A percentile compares a stretch with the other conserved stretches of the same genome.
Conservation (phyloP, 2,329 filamentous ascomycete genomes). For the Penicillium sp. region DNA sequence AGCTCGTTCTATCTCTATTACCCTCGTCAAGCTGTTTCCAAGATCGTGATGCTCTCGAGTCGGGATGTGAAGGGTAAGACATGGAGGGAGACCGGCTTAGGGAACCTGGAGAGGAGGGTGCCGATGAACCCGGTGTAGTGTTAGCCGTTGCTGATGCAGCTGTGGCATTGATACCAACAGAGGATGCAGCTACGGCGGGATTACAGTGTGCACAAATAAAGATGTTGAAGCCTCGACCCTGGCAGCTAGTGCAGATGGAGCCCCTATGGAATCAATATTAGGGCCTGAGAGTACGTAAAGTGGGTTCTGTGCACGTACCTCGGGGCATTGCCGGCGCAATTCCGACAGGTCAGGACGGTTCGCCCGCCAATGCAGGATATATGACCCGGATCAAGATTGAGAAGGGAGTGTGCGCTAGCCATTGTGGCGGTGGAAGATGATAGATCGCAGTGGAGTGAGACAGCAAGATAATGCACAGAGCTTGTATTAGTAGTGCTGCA, state of each 20-base stretch:
- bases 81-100: conserved; percentile 28
- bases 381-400: conserved; percentile 33
- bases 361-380: conserved; percentile 35
- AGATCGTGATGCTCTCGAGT: conserved; percentile 3
- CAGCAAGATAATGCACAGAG: conserved; percentile 1
- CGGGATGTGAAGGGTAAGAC: conserved; percentile 23
- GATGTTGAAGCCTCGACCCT: conserved; percentile 33
- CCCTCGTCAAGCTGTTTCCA: conserved; percentile 17
- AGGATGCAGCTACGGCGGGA: conserved; percentile 21
- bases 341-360: conserved; percentile 35
- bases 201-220: conserved; percentile 34
- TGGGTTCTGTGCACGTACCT: conserved; percentile 24
- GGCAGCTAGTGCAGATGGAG: conserved; percentile 28
- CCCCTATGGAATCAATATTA: conserved; percentile 17
- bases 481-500: not conserved
- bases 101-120: conserved; percentile 21
- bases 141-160: conserved; percentile 12
- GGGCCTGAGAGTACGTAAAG: not conserved
- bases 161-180: conserved; percentile 2
- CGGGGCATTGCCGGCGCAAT: conserved; percentile 39
- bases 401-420: conserved; percentile 17
- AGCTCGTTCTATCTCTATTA: conserved; percentile 14
- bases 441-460: not conserved
- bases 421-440: conserved; percentile 7
- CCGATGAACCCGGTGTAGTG: conserved; percentile 22